Evolutionary conservation across 2,329 filamentous ascomycete genomes (phyloP).

Genomic region (Myotisia sp.): DNA sequence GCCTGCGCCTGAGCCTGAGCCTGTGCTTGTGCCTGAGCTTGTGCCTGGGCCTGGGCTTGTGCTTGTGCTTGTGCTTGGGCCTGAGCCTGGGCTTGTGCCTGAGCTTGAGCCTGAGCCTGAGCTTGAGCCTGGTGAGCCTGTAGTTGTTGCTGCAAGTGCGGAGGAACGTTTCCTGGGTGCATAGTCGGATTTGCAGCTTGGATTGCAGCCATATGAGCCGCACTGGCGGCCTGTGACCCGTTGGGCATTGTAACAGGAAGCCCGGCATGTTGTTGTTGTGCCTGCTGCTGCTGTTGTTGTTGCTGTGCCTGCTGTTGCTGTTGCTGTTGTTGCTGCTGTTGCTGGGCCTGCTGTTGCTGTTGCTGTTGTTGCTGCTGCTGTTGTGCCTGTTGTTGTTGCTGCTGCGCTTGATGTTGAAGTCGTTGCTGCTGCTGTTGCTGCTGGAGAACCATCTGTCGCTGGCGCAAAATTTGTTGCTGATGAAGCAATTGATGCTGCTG

Average conservation of each 20-base stretch:
- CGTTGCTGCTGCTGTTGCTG: slow-evolving; percentile 22
- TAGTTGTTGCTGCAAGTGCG: slow-evolving; percentile 30
- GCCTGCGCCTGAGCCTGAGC: too few relatives aligned
- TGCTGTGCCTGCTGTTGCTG: slow-evolving; percentile 30
- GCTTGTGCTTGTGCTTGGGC: not conserved
- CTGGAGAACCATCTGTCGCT: slow-evolving; percentile 21
- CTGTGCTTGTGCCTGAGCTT: not conserved
- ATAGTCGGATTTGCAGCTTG: slow-evolving; percentile 27
- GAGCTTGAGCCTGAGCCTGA: slow-evolving; percentile 30
- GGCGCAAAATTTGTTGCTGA: slow-evolving; percentile 18
- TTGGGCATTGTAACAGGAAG: slow-evolving; percentile 29
- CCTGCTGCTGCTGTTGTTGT: slow-evolving; percentile 20
- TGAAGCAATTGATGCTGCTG: slow-evolving; percentile 23
- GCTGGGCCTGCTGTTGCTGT: slow-evolving; percentile 19
- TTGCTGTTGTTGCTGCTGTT: slow-evolving; percentile 20
- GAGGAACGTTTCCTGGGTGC: slow-evolving; percentile 25
- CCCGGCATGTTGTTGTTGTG: slow-evolving; percentile 17
- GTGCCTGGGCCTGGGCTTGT: not conserved
- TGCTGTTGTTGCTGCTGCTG: slow-evolving; percentile 21
- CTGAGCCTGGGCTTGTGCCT: slow-evolving; percentile 16
- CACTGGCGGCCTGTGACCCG: slow-evolving; percentile 27
- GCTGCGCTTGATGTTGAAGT: slow-evolving; percentile 15
- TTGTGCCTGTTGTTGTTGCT: slow-evolving; percentile 16
- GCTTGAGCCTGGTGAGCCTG: slow-evolving; percentile 19
- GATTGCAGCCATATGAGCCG: slow-evolving; percentile 32